Conservation (phyloP, 2,329 filamentous ascomycete species). For the Arthrobotrys musiformis region DNA sequence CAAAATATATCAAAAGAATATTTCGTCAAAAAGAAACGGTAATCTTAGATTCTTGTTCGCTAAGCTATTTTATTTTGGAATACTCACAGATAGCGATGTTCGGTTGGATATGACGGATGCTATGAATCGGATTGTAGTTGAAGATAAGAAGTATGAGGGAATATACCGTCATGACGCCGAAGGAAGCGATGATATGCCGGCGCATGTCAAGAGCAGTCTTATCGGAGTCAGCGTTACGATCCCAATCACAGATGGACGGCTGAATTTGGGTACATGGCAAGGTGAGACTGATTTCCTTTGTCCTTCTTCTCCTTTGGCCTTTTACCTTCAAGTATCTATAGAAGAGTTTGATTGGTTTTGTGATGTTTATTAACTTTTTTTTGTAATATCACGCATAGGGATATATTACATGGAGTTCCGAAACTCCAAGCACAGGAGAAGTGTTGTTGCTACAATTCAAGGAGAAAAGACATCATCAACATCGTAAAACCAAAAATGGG, state of each 20-base stretch:
- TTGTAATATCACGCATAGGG: slow-evolving; percentile 64
- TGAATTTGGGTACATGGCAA: slow-evolving; percentile 80
- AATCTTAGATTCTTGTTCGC: too few species aligned
- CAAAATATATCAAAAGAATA: too few species aligned
- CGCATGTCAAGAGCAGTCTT: slow-evolving; percentile 91
- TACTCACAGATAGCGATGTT: slow-evolving; percentile 72
- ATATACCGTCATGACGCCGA: slow-evolving; percentile 89
- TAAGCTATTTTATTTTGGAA: neutral
- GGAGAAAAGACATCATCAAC: slow-evolving; percentile 71
- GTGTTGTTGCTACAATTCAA: slow-evolving; percentile 91
- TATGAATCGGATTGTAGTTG: slow-evolving; percentile 87
- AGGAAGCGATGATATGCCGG: slow-evolving; percentile 94
- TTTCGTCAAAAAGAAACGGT: too few species aligned
- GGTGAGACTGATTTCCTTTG: slow-evolving; percentile 62
- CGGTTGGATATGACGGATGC: slow-evolving; percentile 92
- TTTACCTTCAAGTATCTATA: too few species aligned
- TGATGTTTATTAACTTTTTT: neutral
- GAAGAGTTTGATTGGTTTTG: neutral
- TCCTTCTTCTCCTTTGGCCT: too few species aligned
- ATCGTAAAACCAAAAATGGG: slow-evolving; percentile 58
- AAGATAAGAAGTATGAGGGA: slow-evolving; percentile 76
- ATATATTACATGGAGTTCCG: slow-evolving; percentile 97
- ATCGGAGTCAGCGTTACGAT: slow-evolving; percentile 90
- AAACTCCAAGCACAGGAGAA: slow-evolving; percentile 77
- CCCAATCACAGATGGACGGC: slow-evolving; percentile 84